phyloP scores from a whole-genome alignment of 352 stramenopile genomes.

The Sclerospora graminicola region DNA sequence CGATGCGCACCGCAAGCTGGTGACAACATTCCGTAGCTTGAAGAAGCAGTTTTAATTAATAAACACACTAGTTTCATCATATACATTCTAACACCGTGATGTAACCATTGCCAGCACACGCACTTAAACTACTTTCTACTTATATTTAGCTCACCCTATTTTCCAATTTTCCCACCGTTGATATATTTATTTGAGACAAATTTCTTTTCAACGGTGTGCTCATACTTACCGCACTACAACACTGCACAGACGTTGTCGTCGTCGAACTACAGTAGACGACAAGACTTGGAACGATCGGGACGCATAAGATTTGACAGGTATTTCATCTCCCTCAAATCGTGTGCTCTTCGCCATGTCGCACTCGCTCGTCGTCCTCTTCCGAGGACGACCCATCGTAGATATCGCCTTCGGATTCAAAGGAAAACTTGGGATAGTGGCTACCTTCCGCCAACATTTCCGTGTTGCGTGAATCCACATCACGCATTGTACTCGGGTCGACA shows the following conservation, averaged over 20 bases:
- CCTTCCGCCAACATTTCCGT: constrained; percentile 57
- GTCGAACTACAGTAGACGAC: too few species aligned
- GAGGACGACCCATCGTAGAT: constrained; percentile 23
- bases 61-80: too few species aligned
- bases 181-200: not conserved
- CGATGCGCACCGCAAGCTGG: too few species aligned
- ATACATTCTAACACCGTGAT: too few species aligned
- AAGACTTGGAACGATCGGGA: too few species aligned
- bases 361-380: constrained; percentile 11
- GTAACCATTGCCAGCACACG: too few species aligned
- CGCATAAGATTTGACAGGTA: too few species aligned
- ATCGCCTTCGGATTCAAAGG: constrained; percentile 40
- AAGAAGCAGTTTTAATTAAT: too few species aligned
- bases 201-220: constrained; percentile 12
- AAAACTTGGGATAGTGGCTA: constrained; percentile 52
- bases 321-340: constrained; percentile 18
- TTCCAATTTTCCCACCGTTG: not conserved
- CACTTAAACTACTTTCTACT: too few species aligned
- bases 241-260: not conserved
- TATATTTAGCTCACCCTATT: not conserved
- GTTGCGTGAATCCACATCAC: constrained; percentile 43
- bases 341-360: constrained; percentile 16
- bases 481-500: constrained; percentile 46
- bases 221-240: constrained; percentile 8
- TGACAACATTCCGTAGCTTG: too few species aligned